Base-by-base conservation (phyloP, 2,329 filamentous ascomycete genomes). In the Colletotrichum tanaceti region DNA sequence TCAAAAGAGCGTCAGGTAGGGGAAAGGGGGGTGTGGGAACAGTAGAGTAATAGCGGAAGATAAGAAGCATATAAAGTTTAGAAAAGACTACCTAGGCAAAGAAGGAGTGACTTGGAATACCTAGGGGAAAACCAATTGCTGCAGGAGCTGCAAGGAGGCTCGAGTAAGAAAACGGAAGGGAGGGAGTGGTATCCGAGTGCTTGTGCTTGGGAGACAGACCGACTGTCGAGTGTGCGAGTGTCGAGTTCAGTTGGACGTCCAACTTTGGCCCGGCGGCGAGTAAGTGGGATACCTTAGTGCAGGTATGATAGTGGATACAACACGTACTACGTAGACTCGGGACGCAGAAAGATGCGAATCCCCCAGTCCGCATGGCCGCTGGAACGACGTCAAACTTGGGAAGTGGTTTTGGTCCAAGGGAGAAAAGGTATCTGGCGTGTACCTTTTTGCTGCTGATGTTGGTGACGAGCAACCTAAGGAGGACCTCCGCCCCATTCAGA, bases 21-120 rank as follows among this genome's bases (percentile, higher is more conserved):
- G 32, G 32, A 35, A 53, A 57, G 52, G 49, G 28, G 24, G 18
- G 16, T 18, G 44, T 44, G 43, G 11, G 22, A 24, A 13, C 47
- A 32, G 4, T 46, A 43, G 41, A 63, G 53, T 57, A 47, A 28
- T 20, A 41, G 46, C 35, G 53, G 35, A 22, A 64, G 60, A 64
- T 39, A 46, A 64, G 53, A 58, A 32, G 22, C 18, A 41, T 18
- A 63, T n/a, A 20, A 28, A 58, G 41, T 16, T 11, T 35, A 44
- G 43, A 32, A 44, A 46, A 63, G 59, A 54, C 64, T 58, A 58
- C 50, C 64, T 58, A 58, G 55, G 41, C n/a, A 66, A 35, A 66
- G 24, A 68, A 66, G 57, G 66, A 69, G 66, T 53, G 66, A 69
- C 66, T 52, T 55, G 55, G 32, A 61, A 60, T 22, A 32, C n/a